Evolutionary conservation across 805 yeast genomes (phyloP).

Genomic region (Wickerhamiella azymoides): DNA sequence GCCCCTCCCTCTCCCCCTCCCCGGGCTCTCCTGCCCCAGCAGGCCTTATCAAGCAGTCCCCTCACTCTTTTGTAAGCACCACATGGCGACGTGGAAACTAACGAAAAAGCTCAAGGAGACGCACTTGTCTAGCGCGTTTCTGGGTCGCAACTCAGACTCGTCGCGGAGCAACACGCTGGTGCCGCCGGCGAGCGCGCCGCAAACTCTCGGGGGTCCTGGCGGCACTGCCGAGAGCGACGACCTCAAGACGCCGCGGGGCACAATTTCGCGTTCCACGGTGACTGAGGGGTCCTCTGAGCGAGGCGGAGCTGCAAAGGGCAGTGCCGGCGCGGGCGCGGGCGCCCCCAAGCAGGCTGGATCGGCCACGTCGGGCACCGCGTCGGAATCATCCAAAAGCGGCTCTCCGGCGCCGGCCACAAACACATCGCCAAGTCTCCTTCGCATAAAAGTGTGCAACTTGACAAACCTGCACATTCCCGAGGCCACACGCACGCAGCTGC

Average conservation of each 20-base stretch:
- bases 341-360: constrained; percentile 13
- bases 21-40: too few relatives aligned
- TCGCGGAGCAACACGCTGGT: constrained; percentile 9
- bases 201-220: too few relatives aligned
- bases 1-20: too few relatives aligned
- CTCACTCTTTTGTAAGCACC: background rate
- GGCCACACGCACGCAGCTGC: constrained; percentile 29
- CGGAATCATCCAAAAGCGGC: background rate
- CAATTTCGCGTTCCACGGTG: constrained; percentile 18
- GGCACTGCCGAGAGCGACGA: background rate
- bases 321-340: constrained; percentile 6
- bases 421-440: constrained; percentile 30
- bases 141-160: constrained; percentile 9
- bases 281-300: background rate
- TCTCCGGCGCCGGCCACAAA: background rate
- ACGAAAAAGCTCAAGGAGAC: constrained; percentile 35
- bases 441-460: constrained; percentile 34
- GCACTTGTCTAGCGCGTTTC: constrained; percentile 22
- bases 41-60: too few relatives aligned
- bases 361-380: background rate
- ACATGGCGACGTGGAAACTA: constrained; percentile 29
- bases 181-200: background rate
- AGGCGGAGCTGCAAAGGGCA: background rate
- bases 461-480: constrained; percentile 27
- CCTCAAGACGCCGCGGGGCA: constrained; percentile 21